These are phyloP conservation scores for Dittrichia graveolens DNA, from an alignment of 129 eudicot genomes.

Conservation along the genomic window DNA sequence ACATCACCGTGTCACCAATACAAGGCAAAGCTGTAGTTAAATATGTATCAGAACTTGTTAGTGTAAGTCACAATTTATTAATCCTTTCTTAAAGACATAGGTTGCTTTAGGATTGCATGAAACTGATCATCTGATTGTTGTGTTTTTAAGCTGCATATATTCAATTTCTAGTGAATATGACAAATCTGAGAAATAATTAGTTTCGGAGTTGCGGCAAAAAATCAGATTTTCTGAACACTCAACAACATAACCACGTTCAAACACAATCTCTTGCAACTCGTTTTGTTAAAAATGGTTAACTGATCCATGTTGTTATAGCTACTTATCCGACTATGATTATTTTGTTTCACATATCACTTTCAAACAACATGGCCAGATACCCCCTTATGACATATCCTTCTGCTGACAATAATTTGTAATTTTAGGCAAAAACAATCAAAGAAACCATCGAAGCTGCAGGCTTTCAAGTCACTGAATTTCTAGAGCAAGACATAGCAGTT, in stretches of 20 bases:
- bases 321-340: too few species aligned
- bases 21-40: slow-evolving; percentile 81
- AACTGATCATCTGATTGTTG: slow-evolving; percentile 2
- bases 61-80: slow-evolving; percentile 44
- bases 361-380: too few species aligned
- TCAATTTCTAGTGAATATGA: neutral
- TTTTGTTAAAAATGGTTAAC: too few species aligned
- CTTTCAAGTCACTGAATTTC: slow-evolving; percentile 60
- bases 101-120: neutral
- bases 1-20: slow-evolving; percentile 64
- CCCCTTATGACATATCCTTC: neutral
- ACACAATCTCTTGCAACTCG: neutral
- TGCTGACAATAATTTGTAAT: neutral
- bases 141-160: neutral
- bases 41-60: slow-evolving; percentile 54
- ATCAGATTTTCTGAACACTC: too few species aligned
- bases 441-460: slow-evolving; percentile 87
- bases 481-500: slow-evolving; percentile 71
- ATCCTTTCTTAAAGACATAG: neutral
- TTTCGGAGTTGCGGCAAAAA: too few species aligned
- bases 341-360: too few species aligned
- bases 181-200: too few species aligned
- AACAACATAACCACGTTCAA: too few species aligned
- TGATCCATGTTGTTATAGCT: too few species aligned
- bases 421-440: slow-evolving; percentile 71